Conservation (phyloP, 306 rosid species). For the Senna siamea region DNA sequence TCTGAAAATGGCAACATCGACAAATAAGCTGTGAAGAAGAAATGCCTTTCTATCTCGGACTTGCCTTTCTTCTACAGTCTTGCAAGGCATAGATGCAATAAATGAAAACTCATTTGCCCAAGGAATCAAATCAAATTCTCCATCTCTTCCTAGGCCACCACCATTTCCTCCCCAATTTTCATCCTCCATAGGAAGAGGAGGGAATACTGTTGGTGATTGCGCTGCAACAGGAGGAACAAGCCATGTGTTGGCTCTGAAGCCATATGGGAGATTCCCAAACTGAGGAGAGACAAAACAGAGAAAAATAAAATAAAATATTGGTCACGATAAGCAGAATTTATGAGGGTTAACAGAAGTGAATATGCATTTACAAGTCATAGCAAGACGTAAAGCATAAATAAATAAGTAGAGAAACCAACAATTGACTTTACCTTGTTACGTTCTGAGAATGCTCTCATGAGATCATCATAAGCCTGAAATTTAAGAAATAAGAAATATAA, state of each 20-base stretch:
- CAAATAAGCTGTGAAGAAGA: constrained; percentile 91
- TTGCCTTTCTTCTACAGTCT: constrained; percentile 92
- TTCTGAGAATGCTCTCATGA: constrained; percentile 82
- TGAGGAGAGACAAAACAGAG: constrained; percentile 44
- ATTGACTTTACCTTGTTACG: constrained; percentile 76
- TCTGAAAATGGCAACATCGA: constrained; percentile 84
- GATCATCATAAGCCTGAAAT: constrained; percentile 83
- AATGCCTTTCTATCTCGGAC: constrained; percentile 92
- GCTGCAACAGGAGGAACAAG: constrained; percentile 91
- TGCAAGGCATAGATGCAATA: constrained; percentile 90
- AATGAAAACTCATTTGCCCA: constrained; percentile 88
- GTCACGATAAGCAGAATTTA: constrained; percentile 18
- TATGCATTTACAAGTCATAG: constrained; percentile 8
- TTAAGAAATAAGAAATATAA: constrained; percentile 31
- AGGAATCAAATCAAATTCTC: constrained; percentile 74
- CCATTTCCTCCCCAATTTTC: constrained; percentile 97
- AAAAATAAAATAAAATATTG: constrained; percentile 8
- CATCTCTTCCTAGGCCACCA: constrained; percentile 89
- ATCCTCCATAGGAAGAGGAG: constrained; percentile 86
- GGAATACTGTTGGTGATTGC: constrained; percentile 66
- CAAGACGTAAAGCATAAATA: constrained; percentile 4
- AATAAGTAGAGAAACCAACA: constrained; percentile 13
- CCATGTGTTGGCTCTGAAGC: constrained; percentile 97
- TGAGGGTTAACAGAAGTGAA: constrained; percentile 7
- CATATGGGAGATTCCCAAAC: constrained; percentile 98